Conservation (phyloP, 148 eudicot genomes). For the Chenopodium berlandieri region DNA sequence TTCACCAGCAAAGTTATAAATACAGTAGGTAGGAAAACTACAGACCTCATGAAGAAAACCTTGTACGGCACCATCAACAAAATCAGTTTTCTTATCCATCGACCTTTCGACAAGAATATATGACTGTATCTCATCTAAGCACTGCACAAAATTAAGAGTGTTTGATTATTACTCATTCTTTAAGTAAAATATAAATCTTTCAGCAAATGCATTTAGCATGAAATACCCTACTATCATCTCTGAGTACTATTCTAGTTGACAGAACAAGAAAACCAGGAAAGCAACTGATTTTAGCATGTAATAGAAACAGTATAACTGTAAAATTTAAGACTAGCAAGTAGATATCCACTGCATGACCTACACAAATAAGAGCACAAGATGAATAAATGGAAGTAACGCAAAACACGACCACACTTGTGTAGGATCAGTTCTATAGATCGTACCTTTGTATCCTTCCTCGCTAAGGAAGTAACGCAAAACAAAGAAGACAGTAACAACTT, state of each 20-base stretch:
- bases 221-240: neutral
- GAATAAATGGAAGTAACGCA: neutral
- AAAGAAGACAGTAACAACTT: neutral
- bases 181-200: neutral
- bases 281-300: neutral
- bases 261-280: neutral
- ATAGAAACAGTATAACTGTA: neutral
- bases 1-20: neutral
- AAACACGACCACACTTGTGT: neutral
- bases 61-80: constrained; percentile 34
- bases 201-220: neutral
- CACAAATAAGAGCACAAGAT: too few relatives aligned
- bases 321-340: neutral
- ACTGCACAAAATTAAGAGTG: constrained; percentile 36
- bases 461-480: neutral
- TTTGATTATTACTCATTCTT: neutral
- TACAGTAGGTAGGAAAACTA: constrained; percentile 13
- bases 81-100: constrained; percentile 37
- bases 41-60: constrained; percentile 71
- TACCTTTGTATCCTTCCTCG: too few relatives aligned
- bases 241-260: neutral
- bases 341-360: too few relatives aligned
- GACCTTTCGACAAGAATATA: constrained; percentile 72
- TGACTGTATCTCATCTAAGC: constrained; percentile 91
- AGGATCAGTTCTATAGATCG: too few relatives aligned